Evolutionary conservation across 345 rosid species (phyloP).

Genomic region (Raphanus raphanistrum): DNA sequence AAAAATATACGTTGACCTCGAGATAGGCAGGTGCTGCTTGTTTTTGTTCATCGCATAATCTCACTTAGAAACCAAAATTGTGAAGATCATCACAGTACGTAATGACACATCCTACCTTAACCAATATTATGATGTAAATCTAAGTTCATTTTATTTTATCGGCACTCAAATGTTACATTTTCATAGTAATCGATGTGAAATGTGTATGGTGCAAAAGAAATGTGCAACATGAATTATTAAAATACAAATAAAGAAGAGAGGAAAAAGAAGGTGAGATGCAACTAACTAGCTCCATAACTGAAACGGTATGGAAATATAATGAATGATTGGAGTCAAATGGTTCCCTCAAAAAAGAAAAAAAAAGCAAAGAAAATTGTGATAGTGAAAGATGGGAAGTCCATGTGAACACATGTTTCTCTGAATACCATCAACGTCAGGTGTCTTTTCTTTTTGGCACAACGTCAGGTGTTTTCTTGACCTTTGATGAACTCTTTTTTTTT

Average conservation of each 20-base stretch:
- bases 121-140: background rate
- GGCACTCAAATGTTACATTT: background rate
- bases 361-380: slow-evolving; percentile 11
- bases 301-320: slow-evolving; percentile 43
- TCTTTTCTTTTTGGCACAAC: background rate
- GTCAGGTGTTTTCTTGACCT: slow-evolving; percentile 41
- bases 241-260: background rate
- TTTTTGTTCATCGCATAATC: background rate
- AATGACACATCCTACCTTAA: background rate
- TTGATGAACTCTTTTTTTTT: slow-evolving; percentile 18
- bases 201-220: background rate
- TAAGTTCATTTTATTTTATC: background rate
- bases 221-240: background rate
- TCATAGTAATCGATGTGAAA: background rate
- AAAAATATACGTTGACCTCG: background rate
- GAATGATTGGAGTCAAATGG: slow-evolving; percentile 46
- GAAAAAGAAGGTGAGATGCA: slow-evolving; percentile 33
- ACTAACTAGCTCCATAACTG: slow-evolving; percentile 60
- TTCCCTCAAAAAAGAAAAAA: slow-evolving; percentile 1
- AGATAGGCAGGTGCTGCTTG: background rate
- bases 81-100: background rate
- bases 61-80: background rate
- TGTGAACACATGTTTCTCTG: slow-evolving; percentile 59
- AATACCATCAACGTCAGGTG: slow-evolving; percentile 36
- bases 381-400: slow-evolving; percentile 53